Base-by-base conservation (phyloP, 305 asterid species). In the Rubia tinctorum region DNA sequence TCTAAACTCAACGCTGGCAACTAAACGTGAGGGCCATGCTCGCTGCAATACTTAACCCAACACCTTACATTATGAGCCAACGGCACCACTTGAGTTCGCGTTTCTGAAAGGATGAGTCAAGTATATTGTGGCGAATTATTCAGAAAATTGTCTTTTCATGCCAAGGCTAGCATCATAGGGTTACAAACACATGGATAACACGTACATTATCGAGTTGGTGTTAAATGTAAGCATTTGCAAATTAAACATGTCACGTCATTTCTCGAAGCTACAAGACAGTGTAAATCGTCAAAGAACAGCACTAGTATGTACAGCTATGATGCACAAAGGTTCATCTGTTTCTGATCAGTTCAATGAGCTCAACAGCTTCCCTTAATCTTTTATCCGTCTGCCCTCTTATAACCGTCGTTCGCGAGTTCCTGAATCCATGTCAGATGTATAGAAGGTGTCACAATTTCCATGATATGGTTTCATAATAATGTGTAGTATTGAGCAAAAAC, bases 321-420 rank as follows among this genome's bases (percentile, higher is more conserved):
- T 20, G 34, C 10, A 18, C 6, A 15, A n/a, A 30, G 23, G 62
- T 40, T 75, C 75, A 79, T 69, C 73, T 62, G 56, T 73, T 76
- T 71, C 79, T 68, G 61, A 94, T 80, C 84, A 94, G 68, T 59
- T 86, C 85, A 75, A 85, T 81, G 62, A 95, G 83, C 83, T 81
- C 90, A 76, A 73, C 80, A 63, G 87, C 95, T 78, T 85, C 95
- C 80, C 75, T 90, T 66, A 88, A 72, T 83, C 98, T 88, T 81
- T 86, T 87, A 51, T 92, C 96, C 25, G 72, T 78, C 30, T 76
- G 86, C 75, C 85, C 96, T 81, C 86, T 92, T 39, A 74, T 68
- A 37, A 72, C 80, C 60, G 73, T 51, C 51, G 78, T 80, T 62
- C 87, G 82, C 14, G 69, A 70, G 69, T 80, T 84, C 93, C 99